phyloP scores from a whole-genome alignment of 345 rosid genomes.

The Capsella bursapastoris region DNA sequence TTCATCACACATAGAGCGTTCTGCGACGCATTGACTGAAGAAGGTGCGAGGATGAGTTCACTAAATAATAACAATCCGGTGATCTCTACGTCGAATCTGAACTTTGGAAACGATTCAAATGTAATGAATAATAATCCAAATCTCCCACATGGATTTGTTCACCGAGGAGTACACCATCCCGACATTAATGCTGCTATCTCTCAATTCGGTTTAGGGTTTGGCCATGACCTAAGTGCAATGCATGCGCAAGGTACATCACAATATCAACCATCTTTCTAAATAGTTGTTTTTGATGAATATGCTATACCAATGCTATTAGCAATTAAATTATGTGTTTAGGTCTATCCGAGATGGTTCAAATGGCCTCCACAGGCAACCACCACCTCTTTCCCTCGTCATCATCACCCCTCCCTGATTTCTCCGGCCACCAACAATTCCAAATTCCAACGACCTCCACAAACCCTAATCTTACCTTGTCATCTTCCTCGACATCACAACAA shows the following conservation, averaged over 20 bases:
- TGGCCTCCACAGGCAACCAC: slow-evolving; percentile 52
- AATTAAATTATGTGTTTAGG: slow-evolving; percentile 19
- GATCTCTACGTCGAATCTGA: slow-evolving; percentile 55
- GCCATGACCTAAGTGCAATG: slow-evolving; percentile 54
- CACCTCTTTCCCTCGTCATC: slow-evolving; percentile 57
- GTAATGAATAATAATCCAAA: slow-evolving; percentile 39
- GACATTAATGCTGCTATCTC: slow-evolving; percentile 50
- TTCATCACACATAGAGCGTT: slow-evolving; percentile 96
- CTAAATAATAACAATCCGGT: slow-evolving; percentile 34
- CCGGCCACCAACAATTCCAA: slow-evolving; percentile 51
- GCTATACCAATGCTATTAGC: not conserved
- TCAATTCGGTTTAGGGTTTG: slow-evolving; percentile 56
- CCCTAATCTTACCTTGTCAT: slow-evolving; percentile 59
- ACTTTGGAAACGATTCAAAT: slow-evolving; percentile 53
- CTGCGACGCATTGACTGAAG: slow-evolving; percentile 91
- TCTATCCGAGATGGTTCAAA: slow-evolving; percentile 66
- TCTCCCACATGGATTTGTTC: slow-evolving; percentile 58
- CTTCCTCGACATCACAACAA: slow-evolving; percentile 47
- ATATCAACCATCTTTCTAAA: not conserved
- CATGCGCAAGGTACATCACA: slow-evolving; percentile 42
- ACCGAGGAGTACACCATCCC: slow-evolving; percentile 55
- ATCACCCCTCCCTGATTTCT: slow-evolving; percentile 49
- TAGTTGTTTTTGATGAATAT: not conserved
- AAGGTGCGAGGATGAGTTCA: slow-evolving; percentile 69
- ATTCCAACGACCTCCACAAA: slow-evolving; percentile 42